phyloP scores from a whole-genome alignment of 2,329 filamentous ascomycete species.

The Colletotrichum brevisporum region DNA sequence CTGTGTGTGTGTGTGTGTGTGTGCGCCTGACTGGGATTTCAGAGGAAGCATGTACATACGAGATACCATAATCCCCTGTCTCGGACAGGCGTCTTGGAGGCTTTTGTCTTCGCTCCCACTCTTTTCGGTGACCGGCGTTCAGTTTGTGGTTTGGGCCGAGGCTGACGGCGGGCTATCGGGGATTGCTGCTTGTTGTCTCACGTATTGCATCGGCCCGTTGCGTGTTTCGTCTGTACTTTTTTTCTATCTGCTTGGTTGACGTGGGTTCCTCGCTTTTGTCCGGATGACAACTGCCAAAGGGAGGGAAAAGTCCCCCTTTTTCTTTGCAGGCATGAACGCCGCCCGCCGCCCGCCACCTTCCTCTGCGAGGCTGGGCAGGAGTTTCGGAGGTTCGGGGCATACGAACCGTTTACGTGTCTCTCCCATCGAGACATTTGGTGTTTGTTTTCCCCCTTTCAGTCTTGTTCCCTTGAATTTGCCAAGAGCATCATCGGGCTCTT shows the following conservation, averaged over 20 bases:
- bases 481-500: too few species aligned
- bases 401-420: neutral
- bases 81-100: slow-evolving; percentile 33
- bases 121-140: neutral
- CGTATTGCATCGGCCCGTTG: slow-evolving; percentile 18
- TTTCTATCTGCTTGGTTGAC: neutral
- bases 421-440: neutral
- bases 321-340: too few species aligned
- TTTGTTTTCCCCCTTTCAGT: too few species aligned
- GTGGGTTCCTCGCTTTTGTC: neutral
- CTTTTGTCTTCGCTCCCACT: neutral
- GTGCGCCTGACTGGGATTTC: slow-evolving; percentile 19
- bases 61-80: slow-evolving; percentile 43
- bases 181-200: slow-evolving; percentile 8
- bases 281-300: neutral
- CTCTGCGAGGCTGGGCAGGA: neutral
- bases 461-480: too few species aligned
- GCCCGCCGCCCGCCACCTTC: neutral
- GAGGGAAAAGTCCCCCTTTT: neutral
- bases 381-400: neutral
- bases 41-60: slow-evolving; percentile 39
- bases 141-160: neutral
- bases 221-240: slow-evolving; percentile 27
- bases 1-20: slow-evolving; percentile 4
- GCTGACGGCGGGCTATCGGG: neutral